phyloP scores from a whole-genome alignment of 345 rosid genomes.

The Erysimum cheiranthoides region DNA sequence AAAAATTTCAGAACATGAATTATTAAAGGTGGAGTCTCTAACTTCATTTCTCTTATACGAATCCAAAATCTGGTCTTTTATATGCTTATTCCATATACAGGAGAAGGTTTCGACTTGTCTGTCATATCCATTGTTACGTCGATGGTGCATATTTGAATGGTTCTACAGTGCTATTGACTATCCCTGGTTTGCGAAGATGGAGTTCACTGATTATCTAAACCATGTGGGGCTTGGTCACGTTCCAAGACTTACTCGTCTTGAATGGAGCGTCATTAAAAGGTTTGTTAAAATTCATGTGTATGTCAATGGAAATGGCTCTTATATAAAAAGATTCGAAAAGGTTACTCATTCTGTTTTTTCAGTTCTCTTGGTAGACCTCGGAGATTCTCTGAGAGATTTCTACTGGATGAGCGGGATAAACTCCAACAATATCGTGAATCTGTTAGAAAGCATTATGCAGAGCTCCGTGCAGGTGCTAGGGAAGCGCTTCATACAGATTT shows the following conservation, averaged over 20 bases:
- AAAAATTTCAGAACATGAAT: constrained; percentile 45
- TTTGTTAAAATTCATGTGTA: constrained; percentile 38
- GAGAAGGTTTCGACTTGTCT: constrained; percentile 70
- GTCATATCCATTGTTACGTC: constrained; percentile 64
- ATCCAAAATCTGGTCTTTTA: constrained; percentile 31
- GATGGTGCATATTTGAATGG: constrained; percentile 94
- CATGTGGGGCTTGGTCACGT: constrained; percentile 93
- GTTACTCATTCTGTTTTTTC: constrained; percentile 42
- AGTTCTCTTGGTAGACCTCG: constrained; percentile 98
- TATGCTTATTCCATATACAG: constrained; percentile 51
- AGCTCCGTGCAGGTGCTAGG: constrained; percentile 67
- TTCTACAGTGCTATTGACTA: constrained; percentile 95
- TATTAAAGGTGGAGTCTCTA: constrained; percentile 55
- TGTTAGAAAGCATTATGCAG: constrained; percentile 79
- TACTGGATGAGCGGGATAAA: constrained; percentile 82
- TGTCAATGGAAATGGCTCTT: background rate
- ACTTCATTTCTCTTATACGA: constrained; percentile 24
- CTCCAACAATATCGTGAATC: constrained; percentile 85
- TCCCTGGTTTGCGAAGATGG: constrained; percentile 97
- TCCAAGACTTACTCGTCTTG: constrained; percentile 88
- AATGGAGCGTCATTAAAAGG: constrained; percentile 99
- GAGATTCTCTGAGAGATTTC: constrained; percentile 83
- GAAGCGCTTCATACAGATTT: constrained; percentile 88
- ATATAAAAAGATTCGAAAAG: constrained; percentile 9
- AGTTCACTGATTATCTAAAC: constrained; percentile 85